These are phyloP conservation scores for Euphrasia arctica DNA, from an alignment of 305 asterid genomes.

Conservation along the genomic window DNA sequence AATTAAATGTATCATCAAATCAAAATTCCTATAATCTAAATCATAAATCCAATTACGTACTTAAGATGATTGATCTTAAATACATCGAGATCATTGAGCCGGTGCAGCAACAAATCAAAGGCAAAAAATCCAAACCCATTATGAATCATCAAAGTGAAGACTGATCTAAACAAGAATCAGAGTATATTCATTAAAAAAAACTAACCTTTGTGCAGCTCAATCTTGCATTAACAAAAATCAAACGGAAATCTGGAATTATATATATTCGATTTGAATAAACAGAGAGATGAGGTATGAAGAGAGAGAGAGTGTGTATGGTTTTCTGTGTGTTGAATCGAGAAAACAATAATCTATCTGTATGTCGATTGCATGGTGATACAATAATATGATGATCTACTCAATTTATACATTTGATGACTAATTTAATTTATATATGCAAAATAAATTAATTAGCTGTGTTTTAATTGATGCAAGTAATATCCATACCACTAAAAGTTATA, in stretches of 20 bases:
- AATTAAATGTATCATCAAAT: slow-evolving; percentile 13
- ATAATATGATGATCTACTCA: too few relatives aligned
- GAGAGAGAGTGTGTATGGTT: background rate
- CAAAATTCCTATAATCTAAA: background rate
- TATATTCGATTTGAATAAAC: background rate
- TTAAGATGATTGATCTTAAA: too few relatives aligned
- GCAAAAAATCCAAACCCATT: too few relatives aligned
- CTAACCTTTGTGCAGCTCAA: slow-evolving; percentile 42
- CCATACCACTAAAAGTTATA: too few relatives aligned
- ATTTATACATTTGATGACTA: too few relatives aligned
- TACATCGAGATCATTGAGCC: too few relatives aligned
- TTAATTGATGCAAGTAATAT: too few relatives aligned
- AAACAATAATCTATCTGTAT: background rate
- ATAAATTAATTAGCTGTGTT: too few relatives aligned
- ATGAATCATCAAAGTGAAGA: background rate
- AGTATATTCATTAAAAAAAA: slow-evolving; percentile 14
- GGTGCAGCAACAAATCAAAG: slow-evolving; percentile 14
- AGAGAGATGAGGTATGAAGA: background rate
- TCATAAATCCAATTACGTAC: too few relatives aligned
- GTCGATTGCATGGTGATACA: too few relatives aligned
- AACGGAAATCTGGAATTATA: background rate
- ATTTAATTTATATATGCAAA: too few relatives aligned
- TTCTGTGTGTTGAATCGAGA: background rate
- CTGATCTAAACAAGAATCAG: slow-evolving; percentile 8
- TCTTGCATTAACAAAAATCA: slow-evolving; percentile 18